Evolutionary conservation across 1,139 yeast genomes (phyloP).

Genomic region (Hemisphaericaspora lyxosophila): DNA sequence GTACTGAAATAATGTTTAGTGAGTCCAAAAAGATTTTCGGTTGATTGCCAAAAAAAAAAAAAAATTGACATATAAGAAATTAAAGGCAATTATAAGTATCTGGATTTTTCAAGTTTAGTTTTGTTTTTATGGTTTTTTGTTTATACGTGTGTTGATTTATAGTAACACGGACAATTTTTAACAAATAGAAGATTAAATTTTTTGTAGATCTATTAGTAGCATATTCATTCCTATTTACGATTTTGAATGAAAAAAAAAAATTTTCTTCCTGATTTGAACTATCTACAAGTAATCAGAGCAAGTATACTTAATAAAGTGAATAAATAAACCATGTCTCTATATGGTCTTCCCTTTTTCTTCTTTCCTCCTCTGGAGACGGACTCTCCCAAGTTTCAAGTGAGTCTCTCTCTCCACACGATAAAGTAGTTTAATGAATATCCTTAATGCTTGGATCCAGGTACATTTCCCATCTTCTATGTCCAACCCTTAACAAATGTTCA

Average conservation of each 20-base stretch:
- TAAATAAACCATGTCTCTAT: not conserved
- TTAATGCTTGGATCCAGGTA: slow-evolving; percentile 67
- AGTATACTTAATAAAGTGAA: no score
- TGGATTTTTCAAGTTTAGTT: not conserved
- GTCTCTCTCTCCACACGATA: slow-evolving; percentile 1
- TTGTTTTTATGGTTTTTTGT: slow-evolving; percentile 2
- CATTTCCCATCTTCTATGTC: slow-evolving; percentile 70
- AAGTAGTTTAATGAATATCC: slow-evolving; percentile 46
- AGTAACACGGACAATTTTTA: not conserved
- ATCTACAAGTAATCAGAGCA: no score
- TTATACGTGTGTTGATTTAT: not conserved
- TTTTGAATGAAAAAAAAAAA: no score
- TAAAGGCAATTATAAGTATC: not conserved
- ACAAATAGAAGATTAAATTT: no score
- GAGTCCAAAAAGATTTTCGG: slow-evolving; percentile 30
- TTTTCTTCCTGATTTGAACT: no score
- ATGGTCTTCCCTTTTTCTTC: not conserved
- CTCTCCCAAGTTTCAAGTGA: not conserved
- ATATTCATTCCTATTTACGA: no score
- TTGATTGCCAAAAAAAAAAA: no score
- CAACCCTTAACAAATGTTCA: slow-evolving; percentile 80
- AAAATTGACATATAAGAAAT: no score
- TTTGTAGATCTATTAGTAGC: not conserved
- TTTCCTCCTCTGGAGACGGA: no score
- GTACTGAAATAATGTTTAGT: slow-evolving; percentile 72